phyloP scores from a whole-genome alignment of 192 early-diverging fungal species.

The Hyaloraphidium curvatum region DNA sequence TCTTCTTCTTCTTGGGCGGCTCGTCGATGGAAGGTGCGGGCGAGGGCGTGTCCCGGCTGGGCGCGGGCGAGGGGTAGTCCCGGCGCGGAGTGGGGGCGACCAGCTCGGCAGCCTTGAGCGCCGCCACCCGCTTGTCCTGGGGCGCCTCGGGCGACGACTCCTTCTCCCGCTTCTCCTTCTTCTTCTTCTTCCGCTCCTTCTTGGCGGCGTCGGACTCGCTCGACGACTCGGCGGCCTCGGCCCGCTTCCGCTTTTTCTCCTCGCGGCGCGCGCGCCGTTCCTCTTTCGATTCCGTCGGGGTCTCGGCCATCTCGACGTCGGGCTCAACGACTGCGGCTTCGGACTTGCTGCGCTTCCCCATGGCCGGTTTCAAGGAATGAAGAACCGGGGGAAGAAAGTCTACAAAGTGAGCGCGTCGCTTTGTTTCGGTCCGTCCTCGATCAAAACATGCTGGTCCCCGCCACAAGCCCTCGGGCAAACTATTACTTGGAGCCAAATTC shows the following conservation, averaged over 20 bases:
- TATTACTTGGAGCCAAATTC: too few relatives aligned
- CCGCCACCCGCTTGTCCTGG: constrained; percentile 10
- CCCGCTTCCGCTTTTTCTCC: constrained; percentile 16
- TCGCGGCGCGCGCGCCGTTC: background rate
- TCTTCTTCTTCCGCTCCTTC: constrained; percentile 6
- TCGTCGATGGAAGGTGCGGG: constrained; percentile 14
- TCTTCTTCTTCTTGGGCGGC: constrained; percentile 17
- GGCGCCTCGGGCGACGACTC: constrained; percentile 24
- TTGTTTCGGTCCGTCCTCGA: too few relatives aligned
- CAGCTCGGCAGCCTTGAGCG: background rate
- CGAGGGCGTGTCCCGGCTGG: constrained; percentile 21
- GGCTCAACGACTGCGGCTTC: constrained; percentile 6
- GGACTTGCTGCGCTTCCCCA: too few relatives aligned
- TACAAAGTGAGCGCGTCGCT: too few relatives aligned
- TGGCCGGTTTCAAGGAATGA: too few relatives aligned
- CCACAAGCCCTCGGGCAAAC: too few relatives aligned
- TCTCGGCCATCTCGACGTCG: constrained; percentile 4
- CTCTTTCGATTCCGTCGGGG: constrained; percentile 6
- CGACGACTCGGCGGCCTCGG: constrained; percentile 1
- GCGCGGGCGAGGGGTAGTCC: constrained; percentile 23
- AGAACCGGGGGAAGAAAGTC: too few relatives aligned
- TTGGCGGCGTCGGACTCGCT: constrained; percentile 2
- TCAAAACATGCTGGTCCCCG: too few relatives aligned
- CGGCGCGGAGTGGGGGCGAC: constrained; percentile 3
- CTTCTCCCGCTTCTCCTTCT: constrained; percentile 25